phyloP scores from a whole-genome alignment of 148 eudicot species.

The Hydrangea macrophylla region DNA sequence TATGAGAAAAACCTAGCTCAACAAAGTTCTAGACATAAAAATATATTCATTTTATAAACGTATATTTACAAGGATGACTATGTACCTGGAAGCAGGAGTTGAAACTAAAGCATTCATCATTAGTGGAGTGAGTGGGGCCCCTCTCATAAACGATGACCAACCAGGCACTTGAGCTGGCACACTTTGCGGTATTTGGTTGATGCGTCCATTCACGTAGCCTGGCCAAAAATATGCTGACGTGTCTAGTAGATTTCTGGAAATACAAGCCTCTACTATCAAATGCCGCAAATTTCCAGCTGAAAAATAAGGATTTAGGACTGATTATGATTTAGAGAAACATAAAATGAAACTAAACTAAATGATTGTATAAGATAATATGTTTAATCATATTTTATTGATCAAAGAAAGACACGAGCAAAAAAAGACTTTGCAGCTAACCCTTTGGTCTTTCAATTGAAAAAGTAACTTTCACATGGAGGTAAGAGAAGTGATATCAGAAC shows the following conservation, averaged over 20 bases:
- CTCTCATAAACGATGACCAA: constrained; percentile 89
- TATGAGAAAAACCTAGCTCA: too few species aligned
- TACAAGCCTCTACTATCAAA: constrained; percentile 87
- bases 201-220: constrained; percentile 66
- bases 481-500: too few species aligned
- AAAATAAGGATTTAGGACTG: constrained; percentile 10
- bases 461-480: too few species aligned
- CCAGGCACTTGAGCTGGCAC: constrained; percentile 68
- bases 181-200: constrained; percentile 54
- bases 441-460: too few species aligned
- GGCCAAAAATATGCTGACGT: constrained; percentile 93
- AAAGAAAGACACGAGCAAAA: too few species aligned
- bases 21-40: too few species aligned
- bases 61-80: too few species aligned
- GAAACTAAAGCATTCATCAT: constrained; percentile 76
- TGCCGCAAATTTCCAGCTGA: constrained; percentile 95
- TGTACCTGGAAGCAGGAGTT: constrained; percentile 91
- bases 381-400: too few species aligned
- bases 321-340: too few species aligned
- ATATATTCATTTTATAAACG: neutral
- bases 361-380: too few species aligned
- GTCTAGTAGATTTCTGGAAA: constrained; percentile 79
- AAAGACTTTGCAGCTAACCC: too few species aligned
- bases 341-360: too few species aligned
- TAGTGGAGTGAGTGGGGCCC: constrained; percentile 63